Base-by-base conservation (phyloP, 495 filamentous ascomycete species). In the Sporormia fimetaria region DNA sequence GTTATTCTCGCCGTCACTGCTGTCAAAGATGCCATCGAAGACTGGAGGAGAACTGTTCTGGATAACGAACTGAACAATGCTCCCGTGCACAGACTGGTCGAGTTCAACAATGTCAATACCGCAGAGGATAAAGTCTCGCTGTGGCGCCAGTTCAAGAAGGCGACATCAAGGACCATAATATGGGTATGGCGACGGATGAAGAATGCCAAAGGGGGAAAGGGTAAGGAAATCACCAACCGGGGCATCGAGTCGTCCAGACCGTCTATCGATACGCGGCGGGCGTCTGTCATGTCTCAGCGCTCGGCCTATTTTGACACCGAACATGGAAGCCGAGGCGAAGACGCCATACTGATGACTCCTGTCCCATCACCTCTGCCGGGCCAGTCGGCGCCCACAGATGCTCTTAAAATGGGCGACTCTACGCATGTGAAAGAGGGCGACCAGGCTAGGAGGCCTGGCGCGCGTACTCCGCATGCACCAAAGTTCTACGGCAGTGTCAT, bases 51-150 rank as follows among this genome's bases (percentile, higher is more conserved):
- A 60, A 95, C 87, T 2, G 70, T 86, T 16, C 76, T 94, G 14
- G 92, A 99, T 57, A 93, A 79, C 43, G 83, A 93, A 54, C 71
- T 99, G 37, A 99, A 99, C 65, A 95, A 99, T 52, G 88, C 92
- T 10, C 81, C 88, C 1, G 83, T 95, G 10, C 87, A 99, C 62
- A 74, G 87, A 21, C 65, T 99, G 21, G 62, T 85, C 0, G 81
- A 86, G 40, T 94, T 80, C 77, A 70, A 80, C 51, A 99, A 99
- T 56, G 87, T 95, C 52, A 99, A 99, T 45, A 83, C 84, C 20
- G 76, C 77, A 35, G 82, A 84, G 43, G 87, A 95, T 53, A 77
- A 81, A 37, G 71, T 99, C 30, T 83, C 80, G 6, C 11, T 75
- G 27, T 99, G 92, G 92, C 77, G 92, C 36, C 80, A 70, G 42